A percentile compares a stretch with the other conserved stretches of the same genome.
These are phyloP conservation scores for Pseudogymnoascus sp. DNA, from an alignment of 2,329 filamentous ascomycete genomes.

Conservation along the genomic window DNA sequence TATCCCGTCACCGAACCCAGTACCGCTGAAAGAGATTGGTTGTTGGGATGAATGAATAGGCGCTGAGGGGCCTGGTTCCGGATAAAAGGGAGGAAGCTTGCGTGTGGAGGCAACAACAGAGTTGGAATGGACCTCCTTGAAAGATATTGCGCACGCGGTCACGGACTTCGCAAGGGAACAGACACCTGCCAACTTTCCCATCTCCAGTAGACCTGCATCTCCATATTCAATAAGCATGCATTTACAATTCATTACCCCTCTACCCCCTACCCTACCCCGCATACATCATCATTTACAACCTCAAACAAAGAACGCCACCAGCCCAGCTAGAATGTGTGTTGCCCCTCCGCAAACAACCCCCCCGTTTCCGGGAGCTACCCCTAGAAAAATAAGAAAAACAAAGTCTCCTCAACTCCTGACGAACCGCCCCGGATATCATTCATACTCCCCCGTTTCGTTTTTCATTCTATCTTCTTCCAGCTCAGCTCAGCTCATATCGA, in stretches of 20 bases:
- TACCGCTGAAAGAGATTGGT: neutral
- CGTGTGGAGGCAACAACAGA: neutral
- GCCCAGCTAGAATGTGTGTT: neutral
- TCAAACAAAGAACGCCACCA: neutral
- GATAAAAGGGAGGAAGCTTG: neutral
- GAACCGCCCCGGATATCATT: neutral
- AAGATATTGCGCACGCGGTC: neutral
- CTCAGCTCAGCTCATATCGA: constrained; percentile 37
- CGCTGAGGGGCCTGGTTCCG: neutral
- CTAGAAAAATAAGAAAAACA: neutral
- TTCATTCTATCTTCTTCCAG: neutral
- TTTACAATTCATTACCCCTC: neutral
- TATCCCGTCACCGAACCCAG: neutral
- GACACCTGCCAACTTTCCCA: neutral
- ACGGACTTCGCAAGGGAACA: neutral
- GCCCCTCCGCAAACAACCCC: neutral
- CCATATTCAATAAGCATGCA: neutral
- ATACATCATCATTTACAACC: neutral
- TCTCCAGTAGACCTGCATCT: too few species aligned
- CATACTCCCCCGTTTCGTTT: neutral
- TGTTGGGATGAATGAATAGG: neutral
- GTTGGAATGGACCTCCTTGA: neutral
- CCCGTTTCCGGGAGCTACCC: neutral
- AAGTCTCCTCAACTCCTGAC: neutral
- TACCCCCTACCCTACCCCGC: neutral